A percentile compares a stretch with the other conserved stretches of the same genome.
Evolutionary conservation across 176 grass and related monocot species (phyloP).

Genomic region (Oryza rufipogon): DNA sequence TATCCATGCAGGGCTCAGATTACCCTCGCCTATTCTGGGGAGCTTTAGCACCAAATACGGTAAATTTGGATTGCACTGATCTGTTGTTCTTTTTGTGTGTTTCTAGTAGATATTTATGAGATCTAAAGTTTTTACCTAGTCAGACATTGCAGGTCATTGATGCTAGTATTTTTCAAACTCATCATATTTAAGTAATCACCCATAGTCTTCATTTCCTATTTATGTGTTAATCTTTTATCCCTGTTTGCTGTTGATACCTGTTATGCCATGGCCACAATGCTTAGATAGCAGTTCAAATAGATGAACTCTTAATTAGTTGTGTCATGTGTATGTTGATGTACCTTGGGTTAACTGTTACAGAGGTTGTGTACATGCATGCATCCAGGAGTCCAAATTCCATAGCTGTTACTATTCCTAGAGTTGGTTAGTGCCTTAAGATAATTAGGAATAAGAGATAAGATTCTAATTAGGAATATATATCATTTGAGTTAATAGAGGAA

Average conservation of each 20-base stretch:
- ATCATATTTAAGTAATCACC: background rate
- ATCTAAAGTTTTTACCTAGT: conserved; percentile 28
- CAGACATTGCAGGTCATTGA: background rate
- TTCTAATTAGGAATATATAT: no score
- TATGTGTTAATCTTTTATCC: background rate
- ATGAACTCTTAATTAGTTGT: background rate
- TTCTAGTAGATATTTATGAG: conserved; percentile 31
- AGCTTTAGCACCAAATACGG: conserved; percentile 84
- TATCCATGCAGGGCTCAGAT: conserved; percentile 74
- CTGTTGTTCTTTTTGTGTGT: background rate
- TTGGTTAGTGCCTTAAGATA: background rate
- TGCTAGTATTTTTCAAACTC: background rate
- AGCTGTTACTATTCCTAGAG: background rate
- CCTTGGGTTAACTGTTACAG: background rate
- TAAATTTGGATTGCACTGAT: conserved; percentile 48
- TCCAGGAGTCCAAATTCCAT: background rate
- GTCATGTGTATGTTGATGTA: background rate
- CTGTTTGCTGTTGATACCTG: background rate
- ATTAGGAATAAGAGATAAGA: background rate
- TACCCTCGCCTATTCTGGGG: conserved; percentile 86
- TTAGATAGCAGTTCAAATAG: background rate
- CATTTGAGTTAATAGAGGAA: no score
- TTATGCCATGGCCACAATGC: background rate
- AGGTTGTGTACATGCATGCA: background rate
- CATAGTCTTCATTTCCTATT: background rate